These are phyloP conservation scores for Colletotrichum brevisporum DNA, from an alignment of 2,329 filamentous ascomycete genomes.

Conservation along the genomic window DNA sequence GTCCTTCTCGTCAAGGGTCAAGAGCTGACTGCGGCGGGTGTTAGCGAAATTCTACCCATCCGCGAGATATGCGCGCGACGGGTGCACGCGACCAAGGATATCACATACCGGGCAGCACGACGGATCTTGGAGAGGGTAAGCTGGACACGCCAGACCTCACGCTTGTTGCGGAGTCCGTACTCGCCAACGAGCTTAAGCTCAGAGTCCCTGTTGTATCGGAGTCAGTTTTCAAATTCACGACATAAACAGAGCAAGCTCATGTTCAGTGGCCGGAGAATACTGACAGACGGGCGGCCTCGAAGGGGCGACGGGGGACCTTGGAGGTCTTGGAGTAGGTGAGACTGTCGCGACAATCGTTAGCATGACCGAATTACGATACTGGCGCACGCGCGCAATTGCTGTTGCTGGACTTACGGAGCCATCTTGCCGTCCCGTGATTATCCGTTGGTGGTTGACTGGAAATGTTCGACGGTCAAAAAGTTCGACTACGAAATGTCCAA, in stretches of 20 bases:
- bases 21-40: constrained; percentile 82
- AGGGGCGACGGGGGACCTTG: constrained; percentile 97
- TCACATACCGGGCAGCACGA: constrained; percentile 96
- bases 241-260: constrained; percentile 98
- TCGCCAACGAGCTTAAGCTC: constrained; percentile 99
- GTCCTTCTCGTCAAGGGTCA: constrained; percentile 99
- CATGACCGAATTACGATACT: constrained; percentile 6
- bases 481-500: background rate
- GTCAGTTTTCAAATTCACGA: constrained; percentile 83
- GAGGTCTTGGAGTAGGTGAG: constrained; percentile 98
- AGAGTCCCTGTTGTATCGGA: constrained; percentile 82
- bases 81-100: constrained; percentile 13
- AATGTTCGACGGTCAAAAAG: constrained; percentile 34
- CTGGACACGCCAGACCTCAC: constrained; percentile 99
- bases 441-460: constrained; percentile 44
- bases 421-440: constrained; percentile 53
- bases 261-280: constrained; percentile 97
- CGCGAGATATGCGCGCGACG: background rate
- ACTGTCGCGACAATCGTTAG: constrained; percentile 44
- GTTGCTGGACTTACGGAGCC: constrained; percentile 56
- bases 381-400: background rate
- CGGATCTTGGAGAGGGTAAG: constrained; percentile 99
- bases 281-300: constrained; percentile 99
- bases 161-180: constrained; percentile 99
- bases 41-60: constrained; percentile 44